Evolutionary conservation across 257 asterid genomes (phyloP).

Genomic region (Ajuga chamaepitys): DNA sequence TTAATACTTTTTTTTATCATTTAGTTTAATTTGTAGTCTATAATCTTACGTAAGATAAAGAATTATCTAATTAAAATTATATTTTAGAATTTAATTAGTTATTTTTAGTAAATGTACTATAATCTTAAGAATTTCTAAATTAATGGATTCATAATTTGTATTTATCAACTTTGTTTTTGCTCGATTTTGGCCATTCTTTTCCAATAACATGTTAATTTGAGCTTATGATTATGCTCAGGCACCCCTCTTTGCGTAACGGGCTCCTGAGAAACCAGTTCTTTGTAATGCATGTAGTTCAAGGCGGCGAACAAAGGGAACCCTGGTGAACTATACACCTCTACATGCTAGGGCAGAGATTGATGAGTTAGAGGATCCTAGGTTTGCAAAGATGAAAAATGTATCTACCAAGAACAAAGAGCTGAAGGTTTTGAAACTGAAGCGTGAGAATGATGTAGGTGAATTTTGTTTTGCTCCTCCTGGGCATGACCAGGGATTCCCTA

Average conservation of each 20-base stretch:
- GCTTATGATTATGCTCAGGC: constrained; percentile 40
- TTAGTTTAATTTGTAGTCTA: too few relatives aligned
- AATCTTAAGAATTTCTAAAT: too few relatives aligned
- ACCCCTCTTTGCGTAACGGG: constrained; percentile 99
- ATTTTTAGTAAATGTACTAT: too few relatives aligned
- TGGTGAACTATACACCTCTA: constrained; percentile 85
- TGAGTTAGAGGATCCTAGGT: constrained; percentile 58
- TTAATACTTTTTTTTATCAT: too few relatives aligned
- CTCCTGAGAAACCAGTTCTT: constrained; percentile 96
- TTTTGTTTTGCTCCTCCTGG: constrained; percentile 41
- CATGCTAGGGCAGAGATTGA: constrained; percentile 86
- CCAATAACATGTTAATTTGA: constrained; percentile 4
- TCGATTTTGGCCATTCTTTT: constrained; percentile 9
- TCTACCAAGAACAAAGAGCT: constrained; percentile 57
- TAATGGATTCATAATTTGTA: too few relatives aligned
- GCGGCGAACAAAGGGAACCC: constrained; percentile 97
- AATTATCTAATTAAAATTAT: too few relatives aligned
- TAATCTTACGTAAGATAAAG: too few relatives aligned
- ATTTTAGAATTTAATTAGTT: too few relatives aligned
- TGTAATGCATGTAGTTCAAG: constrained; percentile 99
- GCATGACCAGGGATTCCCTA: constrained; percentile 45
- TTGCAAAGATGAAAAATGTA: constrained; percentile 45
- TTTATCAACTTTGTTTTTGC: too few relatives aligned
- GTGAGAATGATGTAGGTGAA: constrained; percentile 35
- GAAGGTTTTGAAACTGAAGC: constrained; percentile 62